A percentile compares a stretch with the other conserved stretches of the same genome.
Conservation (phyloP, 192 early-diverging fungal genomes). For the Dimargaris verticillata region DNA sequence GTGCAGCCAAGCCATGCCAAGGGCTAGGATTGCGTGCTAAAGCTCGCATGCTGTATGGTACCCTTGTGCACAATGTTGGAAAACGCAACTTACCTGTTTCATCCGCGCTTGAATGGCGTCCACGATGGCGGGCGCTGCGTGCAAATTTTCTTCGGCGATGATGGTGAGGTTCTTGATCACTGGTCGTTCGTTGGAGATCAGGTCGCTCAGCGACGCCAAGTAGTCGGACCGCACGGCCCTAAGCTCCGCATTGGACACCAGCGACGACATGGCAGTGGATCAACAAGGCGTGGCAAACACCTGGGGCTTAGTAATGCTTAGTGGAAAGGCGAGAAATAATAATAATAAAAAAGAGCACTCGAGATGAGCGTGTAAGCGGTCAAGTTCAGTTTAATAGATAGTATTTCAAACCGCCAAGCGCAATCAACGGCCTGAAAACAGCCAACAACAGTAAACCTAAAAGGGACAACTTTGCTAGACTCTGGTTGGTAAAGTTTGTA, state of each 20-base stretch:
- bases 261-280: too few relatives aligned
- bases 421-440: too few relatives aligned
- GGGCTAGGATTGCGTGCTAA: not conserved
- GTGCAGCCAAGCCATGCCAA: not conserved
- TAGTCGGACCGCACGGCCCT: conserved; percentile 31
- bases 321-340: too few relatives aligned
- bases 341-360: too few relatives aligned
- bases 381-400: too few relatives aligned
- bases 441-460: too few relatives aligned
- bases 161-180: conserved; percentile 72
- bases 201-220: conserved; percentile 40
- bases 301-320: too few relatives aligned
- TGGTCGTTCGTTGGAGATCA: conserved; percentile 75
- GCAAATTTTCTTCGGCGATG: conserved; percentile 54
- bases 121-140: conserved; percentile 46
- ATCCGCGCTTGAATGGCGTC: conserved; percentile 29
- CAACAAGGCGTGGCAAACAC: too few relatives aligned
- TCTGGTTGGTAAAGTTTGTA: too few relatives aligned
- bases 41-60: not conserved
- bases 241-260: not conserved
- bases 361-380: too few relatives aligned
- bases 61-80: not conserved
- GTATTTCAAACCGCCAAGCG: too few relatives aligned
- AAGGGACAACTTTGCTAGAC: too few relatives aligned
- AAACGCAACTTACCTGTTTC: not conserved